Evolutionary conservation across 345 rosid genomes (phyloP).

Genomic region (Eucalyptus caleyi): DNA sequence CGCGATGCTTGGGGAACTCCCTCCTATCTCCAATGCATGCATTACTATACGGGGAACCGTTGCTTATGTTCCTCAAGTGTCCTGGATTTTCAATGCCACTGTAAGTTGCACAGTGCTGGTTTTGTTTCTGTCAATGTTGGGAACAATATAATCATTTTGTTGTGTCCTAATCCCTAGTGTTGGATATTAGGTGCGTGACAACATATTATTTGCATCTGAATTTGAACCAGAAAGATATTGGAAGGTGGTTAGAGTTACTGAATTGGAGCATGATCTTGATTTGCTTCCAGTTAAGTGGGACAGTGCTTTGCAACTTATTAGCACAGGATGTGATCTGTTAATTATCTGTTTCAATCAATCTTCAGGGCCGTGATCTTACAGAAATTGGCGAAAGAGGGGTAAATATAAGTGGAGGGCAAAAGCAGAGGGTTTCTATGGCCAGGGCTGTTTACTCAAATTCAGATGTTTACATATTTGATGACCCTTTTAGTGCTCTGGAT

Average conservation of each 20-base stretch:
- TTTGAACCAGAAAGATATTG: slow-evolving; percentile 53
- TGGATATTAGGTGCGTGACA: slow-evolving; percentile 63
- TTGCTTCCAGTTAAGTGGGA: slow-evolving; percentile 72
- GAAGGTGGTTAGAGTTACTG: slow-evolving; percentile 71
- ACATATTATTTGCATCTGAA: slow-evolving; percentile 76
- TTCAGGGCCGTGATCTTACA: slow-evolving; percentile 75
- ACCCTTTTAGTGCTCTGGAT: slow-evolving; percentile 95
- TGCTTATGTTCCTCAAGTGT: slow-evolving; percentile 92
- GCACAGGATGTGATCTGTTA: not conserved
- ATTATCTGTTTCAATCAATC: not conserved
- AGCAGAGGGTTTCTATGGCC: slow-evolving; percentile 98
- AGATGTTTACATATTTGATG: slow-evolving; percentile 90
- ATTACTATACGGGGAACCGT: slow-evolving; percentile 70
- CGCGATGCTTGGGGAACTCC: slow-evolving; percentile 90
- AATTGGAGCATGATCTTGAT: slow-evolving; percentile 74
- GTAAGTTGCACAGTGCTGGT: slow-evolving; percentile 21
- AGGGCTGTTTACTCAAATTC: slow-evolving; percentile 91
- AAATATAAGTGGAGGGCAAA: slow-evolving; percentile 97
- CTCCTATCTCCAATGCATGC: slow-evolving; percentile 30
- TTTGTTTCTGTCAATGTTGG: not conserved
- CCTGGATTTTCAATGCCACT: slow-evolving; percentile 98
- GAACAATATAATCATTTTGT: not conserved
- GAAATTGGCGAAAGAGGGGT: slow-evolving; percentile 99
- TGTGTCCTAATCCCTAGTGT: not conserved
- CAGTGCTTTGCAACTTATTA: not conserved